Evolutionary conservation across 2,329 filamentous ascomycete species (phyloP).

Genomic region (Arthroderma sp.): DNA sequence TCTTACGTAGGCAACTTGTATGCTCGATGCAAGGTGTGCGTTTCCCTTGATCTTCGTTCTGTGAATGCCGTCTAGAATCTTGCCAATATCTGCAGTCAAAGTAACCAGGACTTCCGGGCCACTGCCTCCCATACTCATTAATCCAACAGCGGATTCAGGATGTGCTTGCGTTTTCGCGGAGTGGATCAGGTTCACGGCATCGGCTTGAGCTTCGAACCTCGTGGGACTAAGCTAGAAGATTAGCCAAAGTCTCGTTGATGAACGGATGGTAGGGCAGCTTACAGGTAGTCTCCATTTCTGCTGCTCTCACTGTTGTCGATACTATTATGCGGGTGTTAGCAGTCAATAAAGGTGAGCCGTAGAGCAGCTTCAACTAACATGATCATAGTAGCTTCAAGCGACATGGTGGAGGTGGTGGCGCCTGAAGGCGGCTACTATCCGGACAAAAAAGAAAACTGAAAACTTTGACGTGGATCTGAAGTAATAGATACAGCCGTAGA

Average conservation of each 20-base stretch:
- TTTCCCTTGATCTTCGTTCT: slow-evolving; percentile 87
- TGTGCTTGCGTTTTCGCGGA: slow-evolving; percentile 90
- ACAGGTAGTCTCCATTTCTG: slow-evolving; percentile 83
- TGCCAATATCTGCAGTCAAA: slow-evolving; percentile 88
- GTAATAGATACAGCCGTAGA: background rate
- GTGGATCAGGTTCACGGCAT: slow-evolving; percentile 91
- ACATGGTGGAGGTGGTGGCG: slow-evolving; percentile 53
- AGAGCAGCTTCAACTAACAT: slow-evolving; percentile 37
- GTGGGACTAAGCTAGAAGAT: slow-evolving; percentile 51
- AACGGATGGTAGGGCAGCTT: slow-evolving; percentile 13
- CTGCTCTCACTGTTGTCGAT: slow-evolving; percentile 99
- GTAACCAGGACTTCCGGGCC: slow-evolving; percentile 96
- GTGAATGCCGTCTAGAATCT: slow-evolving; percentile 83
- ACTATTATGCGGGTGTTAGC: slow-evolving; percentile 29
- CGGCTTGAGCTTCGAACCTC: slow-evolving; percentile 89
- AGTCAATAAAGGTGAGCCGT: slow-evolving; percentile 2
- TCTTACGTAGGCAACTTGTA: slow-evolving; percentile 86
- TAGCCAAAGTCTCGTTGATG: slow-evolving; percentile 1
- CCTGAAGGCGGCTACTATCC: background rate
- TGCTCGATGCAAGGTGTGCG: slow-evolving; percentile 78
- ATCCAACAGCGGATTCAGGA: slow-evolving; percentile 88
- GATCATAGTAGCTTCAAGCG: slow-evolving; percentile 98
- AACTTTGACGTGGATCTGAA: background rate
- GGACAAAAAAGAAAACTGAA: background rate
- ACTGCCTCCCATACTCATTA: slow-evolving; percentile 98